Percentiles rank a stretch among this genome's conserved stretches.
These are phyloP conservation scores for Telopea speciosissima DNA, from an alignment of 177 flowering plant genomes.

Conservation along the genomic window DNA sequence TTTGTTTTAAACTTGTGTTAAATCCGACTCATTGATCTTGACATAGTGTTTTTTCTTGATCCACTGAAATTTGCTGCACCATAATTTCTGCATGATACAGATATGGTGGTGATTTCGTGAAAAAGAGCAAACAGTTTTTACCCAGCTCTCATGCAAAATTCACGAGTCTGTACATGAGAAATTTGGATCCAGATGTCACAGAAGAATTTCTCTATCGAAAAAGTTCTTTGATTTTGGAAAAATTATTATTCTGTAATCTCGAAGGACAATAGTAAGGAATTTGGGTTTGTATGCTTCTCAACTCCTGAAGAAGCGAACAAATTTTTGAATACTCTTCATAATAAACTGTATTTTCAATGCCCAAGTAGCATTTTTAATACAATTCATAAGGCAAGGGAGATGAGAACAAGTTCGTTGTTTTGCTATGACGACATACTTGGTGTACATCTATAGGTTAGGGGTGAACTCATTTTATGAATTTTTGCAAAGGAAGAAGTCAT, in stretches of 20 bases:
- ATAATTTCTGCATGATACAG: slow-evolving; percentile 27
- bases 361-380: not conserved
- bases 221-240: slow-evolving; percentile 74
- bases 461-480: too few species aligned
- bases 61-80: slow-evolving; percentile 1
- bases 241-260: slow-evolving; percentile 49
- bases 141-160: slow-evolving; percentile 48
- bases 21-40: not conserved
- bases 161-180: slow-evolving; percentile 78
- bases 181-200: slow-evolving; percentile 53
- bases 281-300: slow-evolving; percentile 94
- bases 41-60: not conserved
- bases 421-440: too few species aligned
- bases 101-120: slow-evolving; percentile 59
- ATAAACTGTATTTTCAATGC: slow-evolving; percentile 28
- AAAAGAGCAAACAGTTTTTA: slow-evolving; percentile 47
- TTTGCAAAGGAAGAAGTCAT: not conserved
- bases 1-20: not conserved
- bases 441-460: too few species aligned
- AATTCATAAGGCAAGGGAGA: too few species aligned
- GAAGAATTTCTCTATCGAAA: slow-evolving; percentile 52
- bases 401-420: too few species aligned
- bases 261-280: slow-evolving; percentile 69
- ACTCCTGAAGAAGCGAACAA: slow-evolving; percentile 69
- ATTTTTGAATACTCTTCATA: slow-evolving; percentile 64